Conservation (phyloP, 331 rosid species). For the Stylosanthes scabra region DNA sequence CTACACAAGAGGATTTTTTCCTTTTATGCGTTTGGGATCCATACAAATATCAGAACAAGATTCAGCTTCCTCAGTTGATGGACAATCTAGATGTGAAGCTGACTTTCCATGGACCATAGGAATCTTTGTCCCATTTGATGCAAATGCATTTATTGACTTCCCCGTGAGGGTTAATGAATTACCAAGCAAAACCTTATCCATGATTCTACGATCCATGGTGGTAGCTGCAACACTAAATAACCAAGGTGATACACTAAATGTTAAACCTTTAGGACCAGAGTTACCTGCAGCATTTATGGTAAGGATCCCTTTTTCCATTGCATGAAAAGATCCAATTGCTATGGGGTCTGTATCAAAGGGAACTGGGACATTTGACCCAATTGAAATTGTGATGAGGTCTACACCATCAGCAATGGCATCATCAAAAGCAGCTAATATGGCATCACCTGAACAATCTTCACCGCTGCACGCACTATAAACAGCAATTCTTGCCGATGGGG, state of each 20-base stretch:
- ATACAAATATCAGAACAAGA: neutral
- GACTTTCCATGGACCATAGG: conserved; percentile 5
- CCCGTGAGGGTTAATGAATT: conserved; percentile 38
- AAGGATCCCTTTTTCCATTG: conserved; percentile 53
- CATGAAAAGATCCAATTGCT: conserved; percentile 61
- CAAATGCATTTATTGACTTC: neutral
- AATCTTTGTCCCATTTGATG: conserved; percentile 33
- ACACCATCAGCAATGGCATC: conserved; percentile 67
- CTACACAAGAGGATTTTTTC: conserved; percentile 14
- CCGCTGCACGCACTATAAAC: conserved; percentile 32
- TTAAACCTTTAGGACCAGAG: conserved; percentile 23
- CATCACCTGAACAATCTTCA: neutral
- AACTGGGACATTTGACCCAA: accelerated
- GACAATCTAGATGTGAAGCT: neutral
- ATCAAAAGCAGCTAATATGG: conserved; percentile 51
- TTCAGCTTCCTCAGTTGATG: neutral
- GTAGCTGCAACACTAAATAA: conserved; percentile 48
- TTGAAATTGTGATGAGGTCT: conserved; percentile 39
- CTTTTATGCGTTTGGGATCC: neutral
- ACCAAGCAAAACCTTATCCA: conserved; percentile 52
- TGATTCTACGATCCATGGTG: conserved; percentile 32
- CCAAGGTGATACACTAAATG: conserved; percentile 51
- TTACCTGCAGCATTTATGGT: conserved; percentile 52
- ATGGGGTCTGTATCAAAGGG: neutral
- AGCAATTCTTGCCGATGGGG: conserved; percentile 57